Conservation (phyloP, 2,329 filamentous ascomycete species). For the Hyphodiscus sp. region DNA sequence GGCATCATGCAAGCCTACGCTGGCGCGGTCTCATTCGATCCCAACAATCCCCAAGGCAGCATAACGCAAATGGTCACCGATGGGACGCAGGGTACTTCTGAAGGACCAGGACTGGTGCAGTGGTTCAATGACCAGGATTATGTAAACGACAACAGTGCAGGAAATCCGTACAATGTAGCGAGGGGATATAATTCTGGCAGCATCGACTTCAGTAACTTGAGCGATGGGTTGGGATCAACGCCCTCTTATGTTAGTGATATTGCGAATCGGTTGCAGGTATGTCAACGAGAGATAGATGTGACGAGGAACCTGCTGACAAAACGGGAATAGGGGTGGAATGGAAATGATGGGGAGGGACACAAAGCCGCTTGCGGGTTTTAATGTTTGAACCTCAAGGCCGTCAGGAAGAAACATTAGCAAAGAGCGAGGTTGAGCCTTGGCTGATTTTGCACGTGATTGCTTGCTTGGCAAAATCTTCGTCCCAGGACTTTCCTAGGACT, state of each 20-base stretch:
- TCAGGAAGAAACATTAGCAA: too few species aligned
- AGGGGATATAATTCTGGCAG: conserved; percentile 28
- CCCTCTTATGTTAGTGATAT: conserved; percentile 27
- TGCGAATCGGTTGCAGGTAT: conserved; percentile 21
- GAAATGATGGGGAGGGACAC: background rate
- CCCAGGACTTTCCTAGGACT: too few species aligned
- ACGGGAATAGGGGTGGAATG: background rate
- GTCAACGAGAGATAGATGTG: background rate
- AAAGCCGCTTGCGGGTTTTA: background rate
- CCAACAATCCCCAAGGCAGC: conserved; percentile 10
- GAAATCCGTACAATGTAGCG: conserved; percentile 26
- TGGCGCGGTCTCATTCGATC: conserved; percentile 16
- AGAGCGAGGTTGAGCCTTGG: too few species aligned
- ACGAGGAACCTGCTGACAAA: background rate
- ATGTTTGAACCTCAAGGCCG: background rate
- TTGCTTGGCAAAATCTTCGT: too few species aligned
- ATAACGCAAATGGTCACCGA: conserved; percentile 25
- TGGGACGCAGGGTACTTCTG: conserved; percentile 20
- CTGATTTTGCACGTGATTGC: too few species aligned
- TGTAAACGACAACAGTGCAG: background rate
- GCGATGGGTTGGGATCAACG: conserved; percentile 22
- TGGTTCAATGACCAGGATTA: conserved; percentile 3
- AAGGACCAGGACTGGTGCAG: conserved; percentile 20
- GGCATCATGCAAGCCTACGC: conserved; percentile 26
- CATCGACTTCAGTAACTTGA: conserved; percentile 22